Base-by-base conservation (phyloP, 2,329 filamentous ascomycete species). In the Diaporthe helianthi region DNA sequence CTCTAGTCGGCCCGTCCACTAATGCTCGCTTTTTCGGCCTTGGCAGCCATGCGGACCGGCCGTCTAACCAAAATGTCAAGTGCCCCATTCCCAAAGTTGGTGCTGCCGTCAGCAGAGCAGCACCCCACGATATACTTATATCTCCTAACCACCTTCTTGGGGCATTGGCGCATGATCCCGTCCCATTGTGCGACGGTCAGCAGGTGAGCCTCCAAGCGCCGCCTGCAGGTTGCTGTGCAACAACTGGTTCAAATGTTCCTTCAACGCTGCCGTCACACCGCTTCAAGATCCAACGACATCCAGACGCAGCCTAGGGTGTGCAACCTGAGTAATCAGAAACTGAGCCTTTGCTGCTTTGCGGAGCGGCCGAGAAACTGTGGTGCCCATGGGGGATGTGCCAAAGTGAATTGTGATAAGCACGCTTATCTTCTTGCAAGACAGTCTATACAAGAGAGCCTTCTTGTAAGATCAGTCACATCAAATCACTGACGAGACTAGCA, bases 131-230 rank as follows among this genome's bases (percentile, higher is more conserved):
- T 29, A 36, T 44, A 46, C 24, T 24, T 19, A 36, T 33, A 44
- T n/a, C 24, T 36, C 58, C 44, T 36, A n/a, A 26, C 26, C 41
- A 33, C 29, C 41, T 19, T 63, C 17, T 31, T 49, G 44, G 44
- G 13, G 36, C 44, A 63, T 49, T 49, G 58, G 58, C 58, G 58
- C 58, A 63, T 63, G 44, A 29, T 63, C 58, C 58, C 58, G 58
- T 63, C 44, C 49, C 49, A 29, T 63, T 63, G 58, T 63, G 58
- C 58, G 17, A 63, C 58, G n/a, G 58, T 49, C 58, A 63, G 58
- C 41, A 63, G 58, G 44, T 49, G 58, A 63, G 58, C 58, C 58
- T 63, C 44, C 44, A 63, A 63, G 58, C 58, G 58, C 58, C 29
- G 41, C 41, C 58, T 17, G 19, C 38, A 47, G 41, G 26, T n/a